These are phyloP conservation scores for Sodiomyces alkalinus DNA, from an alignment of 2,329 filamentous ascomycete species.

Conservation along the genomic window DNA sequence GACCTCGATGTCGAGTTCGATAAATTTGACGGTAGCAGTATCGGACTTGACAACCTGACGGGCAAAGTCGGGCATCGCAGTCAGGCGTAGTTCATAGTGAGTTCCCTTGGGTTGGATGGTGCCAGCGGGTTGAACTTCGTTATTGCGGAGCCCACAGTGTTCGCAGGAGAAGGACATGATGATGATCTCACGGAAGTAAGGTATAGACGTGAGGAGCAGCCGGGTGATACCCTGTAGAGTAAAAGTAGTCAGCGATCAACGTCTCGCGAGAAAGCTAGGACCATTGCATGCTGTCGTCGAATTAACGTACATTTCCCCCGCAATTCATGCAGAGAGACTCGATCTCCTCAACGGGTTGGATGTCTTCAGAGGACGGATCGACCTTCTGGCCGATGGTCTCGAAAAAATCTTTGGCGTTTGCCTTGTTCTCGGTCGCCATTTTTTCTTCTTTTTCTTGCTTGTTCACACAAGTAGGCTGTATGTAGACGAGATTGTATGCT, in stretches of 20 bases:
- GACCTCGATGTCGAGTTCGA: constrained; percentile 87
- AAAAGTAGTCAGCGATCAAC: no score
- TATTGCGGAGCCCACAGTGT: constrained; percentile 79
- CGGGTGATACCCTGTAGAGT: constrained; percentile 57
- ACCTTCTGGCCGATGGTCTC: constrained; percentile 48
- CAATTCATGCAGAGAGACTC: constrained; percentile 83
- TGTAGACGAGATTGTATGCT: no score
- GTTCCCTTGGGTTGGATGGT: constrained; percentile 80
- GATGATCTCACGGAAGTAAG: constrained; percentile 94
- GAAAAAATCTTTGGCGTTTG: constrained; percentile 38
- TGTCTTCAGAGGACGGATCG: constrained; percentile 30
- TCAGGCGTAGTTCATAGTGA: constrained; percentile 70
- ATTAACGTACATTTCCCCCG: constrained; percentile 58
- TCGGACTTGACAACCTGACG: constrained; percentile 90
- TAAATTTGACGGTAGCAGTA: constrained; percentile 68
- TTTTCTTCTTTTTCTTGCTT: constrained; percentile 5
- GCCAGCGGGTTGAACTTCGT: constrained; percentile 84
- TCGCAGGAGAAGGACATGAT: constrained; percentile 94
- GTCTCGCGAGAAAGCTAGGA: no score
- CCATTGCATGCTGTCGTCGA: no score
- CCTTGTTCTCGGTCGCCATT: constrained; percentile 28
- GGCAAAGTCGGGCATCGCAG: constrained; percentile 57
- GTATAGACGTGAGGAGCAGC: constrained; percentile 80
- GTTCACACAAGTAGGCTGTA: no score
- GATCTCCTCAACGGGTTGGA: constrained; percentile 47